These are phyloP conservation scores for Rhodosorus marinus DNA, from an alignment of 23 red algal species.

Conservation along the genomic window DNA sequence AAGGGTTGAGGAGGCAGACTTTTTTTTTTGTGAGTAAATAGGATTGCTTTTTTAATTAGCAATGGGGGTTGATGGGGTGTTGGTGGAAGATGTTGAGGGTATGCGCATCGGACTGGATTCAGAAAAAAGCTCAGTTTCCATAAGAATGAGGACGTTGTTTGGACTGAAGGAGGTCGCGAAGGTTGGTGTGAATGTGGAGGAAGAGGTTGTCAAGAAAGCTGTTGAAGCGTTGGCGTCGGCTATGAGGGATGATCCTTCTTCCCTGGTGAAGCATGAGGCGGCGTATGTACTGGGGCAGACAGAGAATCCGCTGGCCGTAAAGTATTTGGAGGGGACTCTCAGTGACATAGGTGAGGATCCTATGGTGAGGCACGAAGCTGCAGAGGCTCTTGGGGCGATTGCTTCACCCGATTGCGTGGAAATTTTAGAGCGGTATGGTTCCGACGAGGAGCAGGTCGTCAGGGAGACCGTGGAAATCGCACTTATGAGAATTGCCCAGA, in stretches of 20 bases:
- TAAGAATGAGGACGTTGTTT: constrained; percentile 75
- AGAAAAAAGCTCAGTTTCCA: no score
- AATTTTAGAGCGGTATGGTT: constrained; percentile 8
- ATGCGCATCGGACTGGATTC: no score
- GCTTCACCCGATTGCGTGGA: constrained; percentile 1
- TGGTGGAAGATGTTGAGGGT: no score
- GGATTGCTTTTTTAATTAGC: no score
- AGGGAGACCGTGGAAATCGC: constrained; percentile 68
- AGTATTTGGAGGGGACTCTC: constrained; percentile 13
- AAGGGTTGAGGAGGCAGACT: no score
- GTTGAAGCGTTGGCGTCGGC: constrained; percentile 19
- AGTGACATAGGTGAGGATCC: constrained; percentile 29
- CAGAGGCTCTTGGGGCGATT: constrained; percentile 89
- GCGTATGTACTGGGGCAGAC: constrained; percentile 94
- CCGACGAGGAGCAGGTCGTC: constrained; percentile 31
- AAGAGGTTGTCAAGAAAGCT: constrained; percentile 6
- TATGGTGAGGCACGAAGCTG: constrained; percentile 94
- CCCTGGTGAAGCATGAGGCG: constrained; percentile 79
- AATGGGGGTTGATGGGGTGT: no score
- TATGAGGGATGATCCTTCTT: constrained; percentile 43
- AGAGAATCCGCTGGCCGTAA: constrained; percentile 6
- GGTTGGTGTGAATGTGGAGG: not conserved
- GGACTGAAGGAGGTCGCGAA: constrained; percentile 35
- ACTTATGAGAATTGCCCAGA: constrained; percentile 15
- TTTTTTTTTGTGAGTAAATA: no score